Percentiles rank a stretch among this genome's conserved stretches.
phyloP scores from a whole-genome alignment of 805 yeast genomes.

The Komagataella populi region DNA sequence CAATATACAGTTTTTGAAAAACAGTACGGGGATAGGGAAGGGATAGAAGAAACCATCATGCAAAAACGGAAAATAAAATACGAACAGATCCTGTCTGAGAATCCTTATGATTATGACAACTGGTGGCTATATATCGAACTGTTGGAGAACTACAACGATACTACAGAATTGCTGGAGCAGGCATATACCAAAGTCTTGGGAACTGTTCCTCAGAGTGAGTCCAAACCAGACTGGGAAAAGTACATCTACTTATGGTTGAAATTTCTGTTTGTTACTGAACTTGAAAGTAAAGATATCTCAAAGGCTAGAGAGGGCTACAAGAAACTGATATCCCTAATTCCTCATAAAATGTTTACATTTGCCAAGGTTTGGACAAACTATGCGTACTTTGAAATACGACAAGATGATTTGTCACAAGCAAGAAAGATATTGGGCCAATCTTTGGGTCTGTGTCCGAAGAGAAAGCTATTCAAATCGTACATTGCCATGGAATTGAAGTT shows the following conservation, averaged over 20 bases:
- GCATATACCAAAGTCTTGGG: conserved; percentile 31
- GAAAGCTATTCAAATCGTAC: conserved; percentile 46
- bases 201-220: conserved; percentile 19
- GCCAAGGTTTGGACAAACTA: conserved; percentile 61
- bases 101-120: conserved; percentile 51
- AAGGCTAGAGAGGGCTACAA: conserved; percentile 38
- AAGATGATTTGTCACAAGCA: conserved; percentile 33
- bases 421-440: conserved; percentile 62
- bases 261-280: conserved; percentile 51
- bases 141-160: conserved; percentile 23
- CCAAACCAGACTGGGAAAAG: conserved; percentile 44
- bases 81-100: conserved; percentile 18
- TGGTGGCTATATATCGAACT: conserved; percentile 73
- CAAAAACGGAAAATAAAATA: conserved; percentile 43
- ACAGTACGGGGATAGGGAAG: conserved; percentile 40
- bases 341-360: conserved; percentile 51
- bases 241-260: conserved; percentile 63
- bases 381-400: conserved; percentile 65
- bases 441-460: conserved; percentile 54
- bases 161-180: conserved; percentile 16
- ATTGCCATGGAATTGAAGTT: conserved; percentile 52
- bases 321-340: conserved; percentile 32
- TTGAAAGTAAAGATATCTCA: conserved; percentile 23
- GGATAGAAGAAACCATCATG: conserved; percentile 38
- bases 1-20: conserved; percentile 49